Percentiles rank a stretch among this genome's conserved stretches.
These are phyloP conservation scores for Thelonectria blattea DNA, from an alignment of 2,329 filamentous ascomycete genomes.

Conservation along the genomic window DNA sequence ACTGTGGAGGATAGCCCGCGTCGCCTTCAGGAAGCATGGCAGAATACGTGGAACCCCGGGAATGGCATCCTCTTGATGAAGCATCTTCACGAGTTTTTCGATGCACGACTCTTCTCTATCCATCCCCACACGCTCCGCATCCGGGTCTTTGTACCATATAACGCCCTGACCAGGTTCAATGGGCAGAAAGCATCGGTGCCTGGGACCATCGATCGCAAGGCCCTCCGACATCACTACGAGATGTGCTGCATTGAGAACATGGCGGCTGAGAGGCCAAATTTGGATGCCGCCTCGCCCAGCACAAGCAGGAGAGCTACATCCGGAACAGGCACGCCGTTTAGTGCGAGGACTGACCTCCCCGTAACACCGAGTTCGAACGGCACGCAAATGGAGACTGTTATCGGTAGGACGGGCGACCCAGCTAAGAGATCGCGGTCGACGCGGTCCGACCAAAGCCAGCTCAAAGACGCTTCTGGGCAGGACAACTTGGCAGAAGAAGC, in stretches of 20 bases:
- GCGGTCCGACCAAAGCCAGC: neutral
- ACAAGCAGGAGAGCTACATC: slow-evolving; percentile 12
- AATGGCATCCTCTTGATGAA: slow-evolving; percentile 30
- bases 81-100: slow-evolving; percentile 29
- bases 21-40: slow-evolving; percentile 16
- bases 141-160: slow-evolving; percentile 29
- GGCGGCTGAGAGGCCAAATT: slow-evolving; percentile 10
- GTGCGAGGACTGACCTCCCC: slow-evolving; percentile 14
- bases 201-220: slow-evolving; percentile 10
- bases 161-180: slow-evolving; percentile 21
- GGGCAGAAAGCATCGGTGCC: neutral
- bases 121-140: slow-evolving; percentile 29
- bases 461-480: neutral
- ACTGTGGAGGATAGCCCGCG: neutral
- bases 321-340: slow-evolving; percentile 8
- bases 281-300: slow-evolving; percentile 6
- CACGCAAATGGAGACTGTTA: slow-evolving; percentile 4
- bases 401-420: slow-evolving; percentile 10
- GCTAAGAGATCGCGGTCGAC: slow-evolving; percentile 16
- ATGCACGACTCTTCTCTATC: slow-evolving; percentile 32
- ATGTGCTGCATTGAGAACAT: slow-evolving; percentile 36
- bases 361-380: slow-evolving; percentile 10
- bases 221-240: slow-evolving; percentile 30
- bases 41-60: slow-evolving; percentile 3
- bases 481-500: slow-evolving; percentile 1